A percentile compares a stretch with the other conserved stretches of the same genome.
Conservation (phyloP, 495 filamentous ascomycete species). For the Lindgomyces ingoldianus region DNA sequence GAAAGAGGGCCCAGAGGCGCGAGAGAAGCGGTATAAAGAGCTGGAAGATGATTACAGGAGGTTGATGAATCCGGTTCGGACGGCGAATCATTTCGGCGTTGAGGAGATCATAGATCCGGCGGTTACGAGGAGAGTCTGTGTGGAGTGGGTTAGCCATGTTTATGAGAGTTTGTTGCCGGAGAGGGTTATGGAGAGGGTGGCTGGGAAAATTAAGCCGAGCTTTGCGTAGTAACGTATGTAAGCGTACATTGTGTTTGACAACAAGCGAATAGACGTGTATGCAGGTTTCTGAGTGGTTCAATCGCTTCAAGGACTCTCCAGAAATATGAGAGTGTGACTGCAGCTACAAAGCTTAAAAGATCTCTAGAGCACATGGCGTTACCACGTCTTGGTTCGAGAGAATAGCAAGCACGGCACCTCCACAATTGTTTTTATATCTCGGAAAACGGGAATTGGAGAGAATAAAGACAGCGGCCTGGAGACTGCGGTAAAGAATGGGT, state of each 20-base stretch:
- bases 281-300: too few relatives aligned
- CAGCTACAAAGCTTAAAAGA: too few relatives aligned
- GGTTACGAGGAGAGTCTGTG: constrained; percentile 55
- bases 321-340: too few relatives aligned
- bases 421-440: too few relatives aligned
- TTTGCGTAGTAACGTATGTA: constrained; percentile 42
- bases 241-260: neutral
- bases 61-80: constrained; percentile 65
- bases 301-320: too few relatives aligned
- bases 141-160: constrained; percentile 56
- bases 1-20: constrained; percentile 46
- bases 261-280: too few relatives aligned
- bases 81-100: constrained; percentile 64
- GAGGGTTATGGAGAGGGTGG: constrained; percentile 53
- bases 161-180: constrained; percentile 54
- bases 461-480: too few relatives aligned
- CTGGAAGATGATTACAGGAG: constrained; percentile 60
- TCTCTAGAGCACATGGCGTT: too few relatives aligned
- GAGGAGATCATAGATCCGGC: constrained; percentile 67
- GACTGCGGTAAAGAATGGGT: too few relatives aligned
- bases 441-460: too few relatives aligned
- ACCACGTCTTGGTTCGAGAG: too few relatives aligned
- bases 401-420: too few relatives aligned
- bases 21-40: constrained; percentile 54
- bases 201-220: constrained; percentile 54